Evolutionary conservation across 1,284 basidiomycete species (phyloP), one percentile per base, ranked within the genome.

Genomic region (Mycosarcoma mackinlayi): DNA sequence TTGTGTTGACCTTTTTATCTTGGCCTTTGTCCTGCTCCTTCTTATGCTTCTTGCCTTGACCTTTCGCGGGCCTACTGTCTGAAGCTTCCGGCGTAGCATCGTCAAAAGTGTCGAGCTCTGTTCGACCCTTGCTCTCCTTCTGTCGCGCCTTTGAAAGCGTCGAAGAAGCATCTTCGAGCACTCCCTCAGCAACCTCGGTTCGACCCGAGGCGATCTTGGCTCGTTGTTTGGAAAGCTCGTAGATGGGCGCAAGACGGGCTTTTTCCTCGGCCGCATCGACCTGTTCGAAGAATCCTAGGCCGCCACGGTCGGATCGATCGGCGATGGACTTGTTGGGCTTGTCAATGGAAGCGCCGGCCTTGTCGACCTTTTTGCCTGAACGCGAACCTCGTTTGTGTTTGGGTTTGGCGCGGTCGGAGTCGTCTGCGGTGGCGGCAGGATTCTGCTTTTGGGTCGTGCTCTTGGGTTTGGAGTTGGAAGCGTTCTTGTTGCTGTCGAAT

Each of bases 151-250:
- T 69, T 28, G 60, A 58, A 1, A 59, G 37, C 6, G 41, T 30
- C 0, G 56, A 38, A 0, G 53, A 38, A 11, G 53, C 50, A 25
- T 70, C 67, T 40, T 70, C 67, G 7, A 70, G 50, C 18, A 70
- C 67, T 19, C 67, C 67, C 24, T 64, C 67, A 4, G 67, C 47
- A 8, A 70, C 56, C 28, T 64, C 45, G 14, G 59, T 65, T 21
- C 67, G 61, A 4, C 67, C 67, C 4, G 61, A 49, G 44, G 57
- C 59, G 46, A 70, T 70, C 61, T 65, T 60, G 45, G 61, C 61
- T 6, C 40, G 52, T 31, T 64, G 46, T 31, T 64, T 70, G 18
- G 46, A 44, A 8, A 55, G 44, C 39, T 70, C 61, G 67, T 70
- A 56, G 46, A 70, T 60, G 11, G 61, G 61, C 10, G 67, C 60